A percentile compares a stretch with the other conserved stretches of the same genome.
These are phyloP conservation scores for Aspergillus sp. DNA, from an alignment of 2,329 filamentous ascomycete genomes.

Conservation along the genomic window DNA sequence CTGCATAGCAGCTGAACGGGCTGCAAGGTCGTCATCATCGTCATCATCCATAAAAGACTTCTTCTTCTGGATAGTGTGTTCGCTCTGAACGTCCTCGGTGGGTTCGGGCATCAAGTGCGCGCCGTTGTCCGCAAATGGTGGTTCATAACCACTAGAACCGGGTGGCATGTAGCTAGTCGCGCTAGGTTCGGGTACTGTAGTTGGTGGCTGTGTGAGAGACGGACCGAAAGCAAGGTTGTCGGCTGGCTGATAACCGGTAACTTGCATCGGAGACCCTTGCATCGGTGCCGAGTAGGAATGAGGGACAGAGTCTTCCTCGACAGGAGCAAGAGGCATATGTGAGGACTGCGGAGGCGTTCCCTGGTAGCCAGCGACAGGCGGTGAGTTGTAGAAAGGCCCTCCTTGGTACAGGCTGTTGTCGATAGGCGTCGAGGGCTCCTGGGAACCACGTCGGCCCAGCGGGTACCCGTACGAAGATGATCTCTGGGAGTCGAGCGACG, in stretches of 20 bases:
- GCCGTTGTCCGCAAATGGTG: slow-evolving; percentile 38
- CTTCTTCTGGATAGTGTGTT: slow-evolving; percentile 66
- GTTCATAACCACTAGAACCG: slow-evolving; percentile 32
- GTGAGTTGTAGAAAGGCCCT: slow-evolving; percentile 31
- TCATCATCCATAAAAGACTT: slow-evolving; percentile 81
- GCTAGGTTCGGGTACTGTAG: slow-evolving; percentile 21
- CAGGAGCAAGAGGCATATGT: slow-evolving; percentile 41
- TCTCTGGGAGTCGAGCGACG: slow-evolving; percentile 50
- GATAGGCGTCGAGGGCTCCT: slow-evolving; percentile 35
- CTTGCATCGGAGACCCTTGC: slow-evolving; percentile 26
- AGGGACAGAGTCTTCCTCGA: slow-evolving; percentile 36
- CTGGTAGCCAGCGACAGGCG: slow-evolving; percentile 32
- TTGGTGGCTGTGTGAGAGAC: slow-evolving; percentile 19
- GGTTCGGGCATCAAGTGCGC: slow-evolving; percentile 37
- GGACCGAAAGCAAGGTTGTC: slow-evolving; percentile 22
- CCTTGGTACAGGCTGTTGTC: slow-evolving; percentile 35
- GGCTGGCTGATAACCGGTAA: slow-evolving; percentile 29
- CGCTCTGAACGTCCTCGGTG: slow-evolving; percentile 54
- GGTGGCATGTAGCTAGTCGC: slow-evolving; percentile 38
- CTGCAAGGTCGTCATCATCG: slow-evolving; percentile 65
- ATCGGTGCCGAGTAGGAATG: slow-evolving; percentile 25
- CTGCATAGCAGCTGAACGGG: slow-evolving; percentile 51
- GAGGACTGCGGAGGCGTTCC: slow-evolving; percentile 38
- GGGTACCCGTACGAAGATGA: slow-evolving; percentile 38
- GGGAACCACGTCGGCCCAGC: slow-evolving; percentile 36